These are phyloP conservation scores for Volvox africanus DNA, from an alignment of 139 green algal genomes.

Conservation along the genomic window DNA sequence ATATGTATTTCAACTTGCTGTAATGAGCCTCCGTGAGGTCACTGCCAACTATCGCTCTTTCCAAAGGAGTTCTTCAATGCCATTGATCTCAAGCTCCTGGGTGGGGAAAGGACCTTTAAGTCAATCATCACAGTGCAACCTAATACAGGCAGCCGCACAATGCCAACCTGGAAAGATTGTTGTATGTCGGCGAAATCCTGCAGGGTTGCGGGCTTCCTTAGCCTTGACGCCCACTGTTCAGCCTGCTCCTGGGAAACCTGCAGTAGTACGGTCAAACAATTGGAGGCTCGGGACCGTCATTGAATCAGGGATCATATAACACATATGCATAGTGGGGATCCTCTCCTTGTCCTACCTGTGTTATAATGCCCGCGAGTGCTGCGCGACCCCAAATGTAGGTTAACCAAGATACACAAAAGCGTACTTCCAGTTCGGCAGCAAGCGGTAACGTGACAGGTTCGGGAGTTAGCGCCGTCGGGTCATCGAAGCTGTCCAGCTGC, in stretches of 20 bases:
- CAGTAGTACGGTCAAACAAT: background rate
- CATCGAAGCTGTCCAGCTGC: slow-evolving; percentile 34
- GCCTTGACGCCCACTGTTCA: background rate
- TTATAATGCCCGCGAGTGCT: background rate
- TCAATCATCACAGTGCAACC: background rate
- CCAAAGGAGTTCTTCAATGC: slow-evolving; percentile 27
- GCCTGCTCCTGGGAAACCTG: background rate
- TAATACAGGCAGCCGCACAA: background rate
- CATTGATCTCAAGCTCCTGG: slow-evolving; percentile 4
- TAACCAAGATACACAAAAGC: slow-evolving; percentile 16
- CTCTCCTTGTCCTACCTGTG: background rate
- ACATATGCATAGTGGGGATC: no score
- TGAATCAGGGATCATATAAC: no score
- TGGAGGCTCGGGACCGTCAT: no score
- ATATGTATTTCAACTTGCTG: no score
- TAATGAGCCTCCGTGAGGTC: no score
- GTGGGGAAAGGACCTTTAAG: background rate
- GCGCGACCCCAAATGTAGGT: slow-evolving; percentile 13
- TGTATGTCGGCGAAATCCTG: slow-evolving; percentile 18
- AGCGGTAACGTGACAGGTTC: background rate
- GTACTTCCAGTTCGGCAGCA: background rate
- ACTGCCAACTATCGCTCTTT: background rate
- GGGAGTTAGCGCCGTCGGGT: background rate
- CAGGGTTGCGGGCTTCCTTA: background rate
- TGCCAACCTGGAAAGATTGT: slow-evolving; percentile 3